Evolutionary conservation across 805 yeast genomes (phyloP).

Genomic region (Saccharomycopsis microspora): DNA sequence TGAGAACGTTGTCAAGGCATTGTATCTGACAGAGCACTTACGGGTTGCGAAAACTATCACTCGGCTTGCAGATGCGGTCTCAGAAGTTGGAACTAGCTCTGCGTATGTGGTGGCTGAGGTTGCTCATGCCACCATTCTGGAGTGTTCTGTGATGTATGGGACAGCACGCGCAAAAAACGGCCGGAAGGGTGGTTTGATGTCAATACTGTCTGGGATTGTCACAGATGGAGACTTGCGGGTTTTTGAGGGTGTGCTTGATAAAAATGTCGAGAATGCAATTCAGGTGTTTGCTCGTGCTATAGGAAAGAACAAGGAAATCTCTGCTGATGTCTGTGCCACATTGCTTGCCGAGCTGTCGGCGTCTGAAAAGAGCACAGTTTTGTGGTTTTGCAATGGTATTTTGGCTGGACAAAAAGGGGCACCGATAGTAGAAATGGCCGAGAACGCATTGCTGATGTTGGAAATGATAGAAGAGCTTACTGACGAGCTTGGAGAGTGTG

Average conservation of each 20-base stretch:
- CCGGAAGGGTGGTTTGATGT: no score
- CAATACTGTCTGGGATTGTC: no score
- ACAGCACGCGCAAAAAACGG: no score
- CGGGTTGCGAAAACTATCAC: no score
- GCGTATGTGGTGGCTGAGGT: no score
- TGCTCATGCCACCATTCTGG: no score
- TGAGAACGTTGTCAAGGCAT: no score
- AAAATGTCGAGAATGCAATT: conserved; percentile 5
- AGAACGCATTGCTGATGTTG: conserved; percentile 4
- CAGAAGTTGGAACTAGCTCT: no score
- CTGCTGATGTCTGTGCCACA: background rate
- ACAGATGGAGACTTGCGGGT: conserved; percentile 2
- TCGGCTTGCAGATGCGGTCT: no score
- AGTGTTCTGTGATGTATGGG: no score
- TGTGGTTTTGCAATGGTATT: conserved; percentile 31
- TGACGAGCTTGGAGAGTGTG: conserved; percentile 16
- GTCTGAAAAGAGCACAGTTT: conserved; percentile 18
- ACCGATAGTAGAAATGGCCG: conserved; percentile 4
- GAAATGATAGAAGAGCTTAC: conserved; percentile 25
- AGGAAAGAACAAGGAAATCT: conserved; percentile 4
- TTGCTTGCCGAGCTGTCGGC: conserved; percentile 8
- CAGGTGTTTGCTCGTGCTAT: conserved; percentile 1
- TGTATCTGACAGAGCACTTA: no score
- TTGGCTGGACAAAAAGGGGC: conserved; percentile 19
- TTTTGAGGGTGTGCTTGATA: conserved; percentile 3